These are phyloP conservation scores for Capronia americana DNA, from an alignment of 2,329 filamentous ascomycete genomes.

Conservation along the genomic window DNA sequence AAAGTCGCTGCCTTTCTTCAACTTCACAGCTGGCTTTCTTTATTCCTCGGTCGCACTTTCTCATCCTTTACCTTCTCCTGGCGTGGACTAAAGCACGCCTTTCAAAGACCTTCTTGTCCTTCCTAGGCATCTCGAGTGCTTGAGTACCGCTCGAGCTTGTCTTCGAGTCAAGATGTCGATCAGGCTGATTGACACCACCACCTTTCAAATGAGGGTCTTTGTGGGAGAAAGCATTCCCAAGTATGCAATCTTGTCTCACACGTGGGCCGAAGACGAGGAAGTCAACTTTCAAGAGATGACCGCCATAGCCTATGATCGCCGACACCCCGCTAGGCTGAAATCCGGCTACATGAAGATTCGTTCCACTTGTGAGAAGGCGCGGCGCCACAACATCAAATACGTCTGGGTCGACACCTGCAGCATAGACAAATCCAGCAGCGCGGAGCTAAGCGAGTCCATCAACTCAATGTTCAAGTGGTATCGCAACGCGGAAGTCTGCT, in stretches of 20 bases:
- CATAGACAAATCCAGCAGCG: constrained; percentile 41
- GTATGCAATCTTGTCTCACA: constrained; percentile 26
- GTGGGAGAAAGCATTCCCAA: constrained; percentile 9
- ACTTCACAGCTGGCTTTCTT: not conserved
- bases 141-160: not conserved
- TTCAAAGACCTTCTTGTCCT: not conserved
- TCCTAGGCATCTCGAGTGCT: not conserved
- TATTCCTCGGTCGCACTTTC: not conserved
- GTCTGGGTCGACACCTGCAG: constrained; percentile 32
- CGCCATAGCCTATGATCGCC: not conserved
- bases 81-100: not conserved
- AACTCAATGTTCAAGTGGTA: constrained; percentile 41
- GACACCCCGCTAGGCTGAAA: constrained; percentile 3
- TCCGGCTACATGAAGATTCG: constrained; percentile 3
- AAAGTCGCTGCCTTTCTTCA: not conserved
- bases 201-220: constrained; percentile 2
- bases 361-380: not conserved
- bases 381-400: constrained; percentile 9
- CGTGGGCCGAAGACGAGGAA: constrained; percentile 27
- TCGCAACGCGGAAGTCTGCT: constrained; percentile 32
- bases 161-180: constrained; percentile 1
- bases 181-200: constrained; percentile 15
- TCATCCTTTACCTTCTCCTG: not conserved
- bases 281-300: constrained; percentile 5
- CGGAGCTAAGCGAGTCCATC: constrained; percentile 38